Conservation (phyloP, 225 moss, liverwort and hornwort genomes). For the Asterella californica region DNA sequence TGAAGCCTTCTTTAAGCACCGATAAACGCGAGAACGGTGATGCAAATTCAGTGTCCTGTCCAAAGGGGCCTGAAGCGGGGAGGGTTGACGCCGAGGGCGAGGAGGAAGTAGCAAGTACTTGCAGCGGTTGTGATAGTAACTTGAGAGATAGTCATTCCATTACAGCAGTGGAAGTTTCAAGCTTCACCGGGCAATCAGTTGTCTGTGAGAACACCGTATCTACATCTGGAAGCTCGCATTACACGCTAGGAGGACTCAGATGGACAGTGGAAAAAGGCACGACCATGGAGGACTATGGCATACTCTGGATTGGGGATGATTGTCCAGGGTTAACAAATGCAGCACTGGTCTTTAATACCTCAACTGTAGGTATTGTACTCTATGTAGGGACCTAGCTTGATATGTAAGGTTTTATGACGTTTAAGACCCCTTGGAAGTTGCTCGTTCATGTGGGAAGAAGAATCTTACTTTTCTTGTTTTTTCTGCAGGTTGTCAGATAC, state of each 20-base stretch:
- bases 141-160: not conserved
- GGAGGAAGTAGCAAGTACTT: not conserved
- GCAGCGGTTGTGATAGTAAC: not conserved
- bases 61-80: not conserved
- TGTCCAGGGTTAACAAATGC: conserved; percentile 77
- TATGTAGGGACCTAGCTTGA: not conserved
- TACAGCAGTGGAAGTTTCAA: not conserved
- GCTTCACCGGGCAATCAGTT: not conserved
- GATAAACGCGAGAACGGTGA: not conserved
- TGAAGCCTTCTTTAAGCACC: conserved; percentile 31
- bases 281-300: conserved; percentile 50
- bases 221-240: conserved; percentile 19
- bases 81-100: not conserved
- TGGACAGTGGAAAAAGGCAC: conserved; percentile 50
- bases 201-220: not conserved
- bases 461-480: not conserved
- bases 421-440: not conserved
- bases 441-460: not conserved
- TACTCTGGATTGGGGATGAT: conserved; percentile 84
- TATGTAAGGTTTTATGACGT: not conserved
- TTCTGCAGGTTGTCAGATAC: conserved; percentile 52
- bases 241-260: conserved; percentile 54
- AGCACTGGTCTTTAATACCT: conserved; percentile 60
- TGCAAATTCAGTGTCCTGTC: not conserved
- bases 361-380: conserved; percentile 25